Evolutionary conservation across 2,329 filamentous ascomycete species (phyloP).

Genomic region (Cordyceps cicadae): DNA sequence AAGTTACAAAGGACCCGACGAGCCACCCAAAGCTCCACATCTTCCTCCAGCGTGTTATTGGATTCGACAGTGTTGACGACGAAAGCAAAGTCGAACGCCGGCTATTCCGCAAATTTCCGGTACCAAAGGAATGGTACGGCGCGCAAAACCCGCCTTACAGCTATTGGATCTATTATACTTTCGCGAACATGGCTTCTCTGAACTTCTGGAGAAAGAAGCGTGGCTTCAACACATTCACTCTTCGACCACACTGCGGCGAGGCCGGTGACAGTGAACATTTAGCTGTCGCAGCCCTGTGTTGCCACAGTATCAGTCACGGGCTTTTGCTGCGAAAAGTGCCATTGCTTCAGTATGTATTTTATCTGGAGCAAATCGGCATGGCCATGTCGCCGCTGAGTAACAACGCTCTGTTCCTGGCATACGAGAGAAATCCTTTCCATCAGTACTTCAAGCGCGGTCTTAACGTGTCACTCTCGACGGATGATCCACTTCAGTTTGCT

Average conservation of each 20-base stretch:
- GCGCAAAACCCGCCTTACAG: constrained; percentile 97
- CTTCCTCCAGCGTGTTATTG: constrained; percentile 90
- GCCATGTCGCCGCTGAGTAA: constrained; percentile 99
- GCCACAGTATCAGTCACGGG: constrained; percentile 94
- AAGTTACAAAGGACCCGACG: constrained; percentile 79
- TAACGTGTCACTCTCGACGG: constrained; percentile 92
- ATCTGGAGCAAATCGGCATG: constrained; percentile 94
- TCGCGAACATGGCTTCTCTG: constrained; percentile 85
- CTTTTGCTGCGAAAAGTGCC: constrained; percentile 89
- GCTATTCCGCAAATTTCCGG: constrained; percentile 90
- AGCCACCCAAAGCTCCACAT: constrained; percentile 89
- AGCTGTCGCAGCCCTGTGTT: constrained; percentile 82
- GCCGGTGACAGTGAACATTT: constrained; percentile 95
- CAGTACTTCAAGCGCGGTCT: constrained; percentile 91
- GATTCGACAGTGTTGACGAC: constrained; percentile 95
- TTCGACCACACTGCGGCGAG: constrained; percentile 92
- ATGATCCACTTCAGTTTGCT: constrained; percentile 94
- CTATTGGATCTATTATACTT: constrained; percentile 98
- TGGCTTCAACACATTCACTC: constrained; percentile 90
- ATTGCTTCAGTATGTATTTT: constrained; percentile 92
- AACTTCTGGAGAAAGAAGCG: constrained; percentile 86
- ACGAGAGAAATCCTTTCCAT: constrained; percentile 93
- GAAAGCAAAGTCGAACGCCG: constrained; percentile 94
- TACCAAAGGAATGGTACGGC: constrained; percentile 79
- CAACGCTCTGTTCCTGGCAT: constrained; percentile 91